Percentiles rank a stretch among this genome's conserved stretches.
phyloP scores from a whole-genome alignment of 306 rosid genomes.

The Quercus cerris region DNA sequence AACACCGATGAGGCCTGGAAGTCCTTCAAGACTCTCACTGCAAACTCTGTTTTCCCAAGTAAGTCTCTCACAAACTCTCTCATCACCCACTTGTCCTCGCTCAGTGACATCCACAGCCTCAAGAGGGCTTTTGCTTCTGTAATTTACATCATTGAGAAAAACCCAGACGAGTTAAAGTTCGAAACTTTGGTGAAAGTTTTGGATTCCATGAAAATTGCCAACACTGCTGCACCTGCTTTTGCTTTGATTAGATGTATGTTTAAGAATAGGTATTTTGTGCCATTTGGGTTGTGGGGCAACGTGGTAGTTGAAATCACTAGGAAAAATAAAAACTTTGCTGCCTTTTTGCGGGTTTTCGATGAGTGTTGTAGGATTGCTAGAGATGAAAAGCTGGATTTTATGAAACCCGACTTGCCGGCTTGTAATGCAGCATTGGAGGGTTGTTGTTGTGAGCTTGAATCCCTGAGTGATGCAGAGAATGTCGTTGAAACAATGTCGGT shows the following conservation, averaged over 20 bases:
- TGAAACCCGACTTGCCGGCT: conserved; percentile 74
- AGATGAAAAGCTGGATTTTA: conserved; percentile 63
- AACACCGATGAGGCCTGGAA: conserved; percentile 84
- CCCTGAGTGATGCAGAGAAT: conserved; percentile 60
- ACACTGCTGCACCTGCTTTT: conserved; percentile 76
- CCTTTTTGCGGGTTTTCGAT: conserved; percentile 61
- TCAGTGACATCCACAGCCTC: conserved; percentile 61
- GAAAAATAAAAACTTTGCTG: conserved; percentile 44
- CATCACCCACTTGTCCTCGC: conserved; percentile 61
- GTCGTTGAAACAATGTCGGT: conserved; percentile 64
- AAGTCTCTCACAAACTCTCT: conserved; percentile 75
- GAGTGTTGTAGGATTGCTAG: conserved; percentile 70
- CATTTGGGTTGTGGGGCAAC: conserved; percentile 66
- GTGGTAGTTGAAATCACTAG: conserved; percentile 63
- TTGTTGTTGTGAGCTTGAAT: conserved; percentile 71
- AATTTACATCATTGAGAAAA: conserved; percentile 55
- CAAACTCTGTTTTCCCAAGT: conserved; percentile 59
- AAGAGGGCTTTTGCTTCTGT: conserved; percentile 79
- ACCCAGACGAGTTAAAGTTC: conserved; percentile 46
- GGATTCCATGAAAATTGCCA: conserved; percentile 61
- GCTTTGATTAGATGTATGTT: conserved; percentile 65
- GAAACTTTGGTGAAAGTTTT: conserved; percentile 48
- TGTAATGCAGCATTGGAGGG: conserved; percentile 89
- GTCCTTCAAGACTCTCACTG: conserved; percentile 75
- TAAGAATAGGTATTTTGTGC: conserved; percentile 63